Evolutionary conservation across 2,329 filamentous ascomycete species (phyloP).

Genomic region (Trichoderma citrinoviride): DNA sequence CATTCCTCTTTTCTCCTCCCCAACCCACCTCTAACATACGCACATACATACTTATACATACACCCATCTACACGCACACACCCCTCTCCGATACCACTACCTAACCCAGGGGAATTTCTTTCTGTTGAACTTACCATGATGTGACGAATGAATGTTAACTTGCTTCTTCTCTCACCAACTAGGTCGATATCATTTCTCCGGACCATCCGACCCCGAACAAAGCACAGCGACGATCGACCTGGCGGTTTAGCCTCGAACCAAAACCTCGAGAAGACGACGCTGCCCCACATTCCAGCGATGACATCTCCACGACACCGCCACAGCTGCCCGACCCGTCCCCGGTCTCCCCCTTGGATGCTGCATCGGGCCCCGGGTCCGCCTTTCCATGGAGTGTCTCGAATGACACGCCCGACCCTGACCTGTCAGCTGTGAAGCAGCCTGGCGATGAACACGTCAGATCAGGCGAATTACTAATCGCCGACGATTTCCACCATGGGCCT

Average conservation of each 20-base stretch:
- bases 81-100: constrained; percentile 4
- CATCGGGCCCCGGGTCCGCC: constrained; percentile 8
- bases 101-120: neutral
- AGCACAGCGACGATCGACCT: constrained; percentile 44
- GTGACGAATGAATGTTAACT: constrained; percentile 38
- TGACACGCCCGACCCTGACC: neutral
- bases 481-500: neutral
- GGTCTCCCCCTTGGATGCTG: constrained; percentile 21
- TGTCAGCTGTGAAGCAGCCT: neutral
- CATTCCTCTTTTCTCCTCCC: neutral
- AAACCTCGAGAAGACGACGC: constrained; percentile 32
- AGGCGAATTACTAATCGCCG: constrained; percentile 6
- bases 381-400: constrained; percentile 14
- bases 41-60: neutral
- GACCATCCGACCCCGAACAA: constrained; percentile 39
- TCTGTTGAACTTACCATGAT: constrained; percentile 18
- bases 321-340: constrained; percentile 21
- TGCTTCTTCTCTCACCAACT: constrained; percentile 23
- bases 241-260: constrained; percentile 41
- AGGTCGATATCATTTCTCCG: constrained; percentile 39
- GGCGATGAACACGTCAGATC: constrained; percentile 10
- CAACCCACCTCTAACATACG: neutral
- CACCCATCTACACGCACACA: neutral
- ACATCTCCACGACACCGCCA: constrained; percentile 24
- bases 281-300: constrained; percentile 27